Evolutionary conservation across 1,284 basidiomycete species (phyloP), one percentile per base, ranked within the genome.

Genomic region (Xanthoconium separans): DNA sequence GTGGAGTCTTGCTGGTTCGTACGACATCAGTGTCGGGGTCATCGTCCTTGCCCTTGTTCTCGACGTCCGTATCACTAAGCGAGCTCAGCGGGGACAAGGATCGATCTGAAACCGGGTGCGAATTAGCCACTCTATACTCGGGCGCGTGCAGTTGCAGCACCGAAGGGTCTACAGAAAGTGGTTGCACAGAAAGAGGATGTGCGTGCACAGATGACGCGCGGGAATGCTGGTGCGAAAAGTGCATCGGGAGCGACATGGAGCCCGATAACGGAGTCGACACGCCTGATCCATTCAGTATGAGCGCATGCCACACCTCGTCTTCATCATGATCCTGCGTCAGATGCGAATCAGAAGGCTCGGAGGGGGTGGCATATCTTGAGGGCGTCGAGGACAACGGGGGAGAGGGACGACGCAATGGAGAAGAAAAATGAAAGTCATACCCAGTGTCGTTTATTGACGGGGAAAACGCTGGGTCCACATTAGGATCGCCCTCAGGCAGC

Each of bases 31-130:
- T 24, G 9, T 29, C 16, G 8, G 6, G 33, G 3, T 5, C 4
- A 16, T 22, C 40, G 13, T n/a, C 30, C 4, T 16, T 10, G 5
- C 45, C 46, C 41, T 36, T 30, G 3, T 34, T 5, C 16, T 8
- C 51, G 1, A 31, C 13, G 15, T 51, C 50, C 39, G 46, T 20
- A 2, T 54, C 54, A 2, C 4, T 24, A 6, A 70, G 27, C 6
- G 66, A 55, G 1, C 59, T 63, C 15, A 70, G 53, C 29, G 61
- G 33, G 4, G 68, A 69, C 15, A 67, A 42, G 0, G 66, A 53
- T 1, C 16, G 10, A 2, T 36, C n/a, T 11, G 4, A 24, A 2
- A 6, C 2, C 1, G 2, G 43, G 2, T 13, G 30, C 6, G 42
- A 41, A 36, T 6, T 30, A 12, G 18, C 27, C n/a, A 18, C 10